Evolutionary conservation across 2,329 filamentous ascomycete species (phyloP).

Genomic region (Pyricularia sp.): DNA sequence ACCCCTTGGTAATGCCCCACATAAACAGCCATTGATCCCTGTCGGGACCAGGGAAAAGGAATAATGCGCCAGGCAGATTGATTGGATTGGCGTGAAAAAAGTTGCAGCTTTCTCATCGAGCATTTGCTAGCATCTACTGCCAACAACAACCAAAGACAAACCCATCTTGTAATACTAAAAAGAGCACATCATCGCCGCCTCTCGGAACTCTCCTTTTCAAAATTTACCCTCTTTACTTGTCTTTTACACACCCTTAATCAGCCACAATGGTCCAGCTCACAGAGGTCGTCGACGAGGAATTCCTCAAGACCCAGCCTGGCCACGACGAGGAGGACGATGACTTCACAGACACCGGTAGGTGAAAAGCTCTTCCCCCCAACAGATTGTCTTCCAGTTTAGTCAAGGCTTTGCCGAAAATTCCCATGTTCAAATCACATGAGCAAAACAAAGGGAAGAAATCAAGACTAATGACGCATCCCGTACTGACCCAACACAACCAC

Average conservation of each 20-base stretch:
- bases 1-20: neutral
- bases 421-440: neutral
- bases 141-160: neutral
- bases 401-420: neutral
- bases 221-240: neutral
- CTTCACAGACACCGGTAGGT: slow-evolving; percentile 82
- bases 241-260: neutral
- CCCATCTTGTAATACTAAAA: neutral
- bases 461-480: neutral
- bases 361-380: neutral
- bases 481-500: neutral
- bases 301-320: slow-evolving; percentile 60
- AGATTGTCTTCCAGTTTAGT: slow-evolving; percentile 15
- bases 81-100: slow-evolving; percentile 4
- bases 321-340: slow-evolving; percentile 82
- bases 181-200: neutral
- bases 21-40: neutral
- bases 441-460: neutral
- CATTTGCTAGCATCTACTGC: neutral
- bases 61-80: neutral
- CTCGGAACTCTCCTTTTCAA: neutral
- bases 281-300: slow-evolving; percentile 95
- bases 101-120: neutral
- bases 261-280: slow-evolving; percentile 81
- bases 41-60: neutral